These are phyloP conservation scores for Pyrus bretschneideri DNA, from an alignment of 306 rosid species.

Conservation along the genomic window DNA sequence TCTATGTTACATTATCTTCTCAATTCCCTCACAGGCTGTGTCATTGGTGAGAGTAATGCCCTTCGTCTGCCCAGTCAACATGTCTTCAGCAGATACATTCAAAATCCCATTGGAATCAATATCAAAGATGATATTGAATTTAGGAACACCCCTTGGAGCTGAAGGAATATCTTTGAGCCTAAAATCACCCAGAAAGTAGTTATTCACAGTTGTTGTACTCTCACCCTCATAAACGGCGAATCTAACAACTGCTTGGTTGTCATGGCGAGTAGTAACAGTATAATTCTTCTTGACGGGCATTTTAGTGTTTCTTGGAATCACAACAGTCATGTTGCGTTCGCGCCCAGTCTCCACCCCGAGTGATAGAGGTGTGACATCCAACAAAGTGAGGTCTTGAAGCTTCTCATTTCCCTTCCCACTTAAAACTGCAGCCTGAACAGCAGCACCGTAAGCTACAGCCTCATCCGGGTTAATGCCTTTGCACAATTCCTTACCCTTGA, in stretches of 20 bases:
- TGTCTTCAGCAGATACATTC: constrained; percentile 4
- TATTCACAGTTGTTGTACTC: background rate
- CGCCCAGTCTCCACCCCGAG: background rate
- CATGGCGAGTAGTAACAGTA: background rate
- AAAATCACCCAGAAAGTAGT: background rate
- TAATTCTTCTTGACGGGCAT: background rate
- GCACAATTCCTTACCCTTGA: background rate
- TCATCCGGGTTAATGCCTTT: background rate
- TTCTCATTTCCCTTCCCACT: background rate
- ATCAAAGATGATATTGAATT: background rate
- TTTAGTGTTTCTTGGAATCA: background rate
- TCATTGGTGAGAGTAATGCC: background rate
- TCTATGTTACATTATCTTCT: background rate
- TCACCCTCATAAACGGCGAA: background rate
- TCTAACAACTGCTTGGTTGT: background rate
- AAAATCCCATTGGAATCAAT: constrained; percentile 2
- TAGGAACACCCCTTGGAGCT: background rate
- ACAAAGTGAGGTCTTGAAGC: background rate
- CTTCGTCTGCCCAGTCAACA: background rate
- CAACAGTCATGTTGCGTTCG: accelerated
- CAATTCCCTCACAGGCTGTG: background rate
- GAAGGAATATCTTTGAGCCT: background rate
- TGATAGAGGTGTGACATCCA: background rate
- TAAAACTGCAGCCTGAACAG: constrained; percentile 2
- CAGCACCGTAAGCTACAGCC: background rate